Percentiles rank a stretch among this genome's conserved stretches.
Conservation (phyloP, 805 yeast species). For the Schwanniomyces occidentalis region DNA sequence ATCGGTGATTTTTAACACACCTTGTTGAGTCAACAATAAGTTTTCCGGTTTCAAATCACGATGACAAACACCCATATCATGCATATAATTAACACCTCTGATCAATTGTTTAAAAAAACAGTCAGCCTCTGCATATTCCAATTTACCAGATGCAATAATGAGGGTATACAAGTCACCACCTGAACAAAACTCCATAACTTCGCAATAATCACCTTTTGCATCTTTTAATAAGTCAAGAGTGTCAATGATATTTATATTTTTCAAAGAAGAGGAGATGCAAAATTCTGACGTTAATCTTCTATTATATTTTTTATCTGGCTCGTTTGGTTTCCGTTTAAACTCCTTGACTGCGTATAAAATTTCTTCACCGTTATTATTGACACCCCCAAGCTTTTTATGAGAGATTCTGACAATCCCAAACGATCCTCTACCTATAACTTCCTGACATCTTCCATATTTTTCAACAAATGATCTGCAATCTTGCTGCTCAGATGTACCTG, state of each 20-base stretch:
- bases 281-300: conserved; percentile 78
- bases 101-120: conserved; percentile 86
- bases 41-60: conserved; percentile 91
- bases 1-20: conserved; percentile 79
- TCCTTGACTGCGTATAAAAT: conserved; percentile 83
- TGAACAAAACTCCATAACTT: conserved; percentile 81
- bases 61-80: conserved; percentile 86
- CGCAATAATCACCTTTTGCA: conserved; percentile 79
- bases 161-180: conserved; percentile 81
- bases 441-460: conserved; percentile 93
- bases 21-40: conserved; percentile 67
- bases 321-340: conserved; percentile 63
- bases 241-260: conserved; percentile 74
- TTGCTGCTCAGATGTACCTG: conserved; percentile 17
- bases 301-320: conserved; percentile 65
- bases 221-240: conserved; percentile 78
- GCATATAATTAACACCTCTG: conserved; percentile 85
- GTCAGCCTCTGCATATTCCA: conserved; percentile 83
- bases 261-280: conserved; percentile 75
- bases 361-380: conserved; percentile 34
- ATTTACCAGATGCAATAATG: conserved; percentile 72
- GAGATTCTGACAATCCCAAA: conserved; percentile 91
- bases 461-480: conserved; percentile 68
- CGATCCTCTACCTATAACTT: conserved; percentile 89
- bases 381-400: conserved; percentile 56